Evolutionary conservation across 306 rosid species (phyloP), one percentile per base, ranked within the genome.

Genomic region (Cicer yamashitae): DNA sequence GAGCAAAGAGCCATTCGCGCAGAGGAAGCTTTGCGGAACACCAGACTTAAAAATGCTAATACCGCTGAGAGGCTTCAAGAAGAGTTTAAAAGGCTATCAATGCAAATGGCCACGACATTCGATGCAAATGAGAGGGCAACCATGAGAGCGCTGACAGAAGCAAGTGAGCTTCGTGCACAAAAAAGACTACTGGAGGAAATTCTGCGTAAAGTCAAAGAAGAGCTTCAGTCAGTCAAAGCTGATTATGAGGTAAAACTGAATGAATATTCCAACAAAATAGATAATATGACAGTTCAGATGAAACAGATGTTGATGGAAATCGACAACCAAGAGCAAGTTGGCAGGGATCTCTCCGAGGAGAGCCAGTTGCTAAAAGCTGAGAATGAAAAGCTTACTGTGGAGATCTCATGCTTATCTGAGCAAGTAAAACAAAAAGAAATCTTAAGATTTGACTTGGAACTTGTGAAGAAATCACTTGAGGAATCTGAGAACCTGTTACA

Each of bases 1-100:
- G 99, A 96, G 92, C 96, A 90, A 77, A 86, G 93, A 84, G 96
- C 98, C 74, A 90, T 96, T 80, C 90, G 74, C 70, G 99, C 97
- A 9, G 98, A 96, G 89, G 98, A 88, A 75, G 80, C 88, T 67
- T 76, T 92, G 86, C 84, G 91, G 41, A 84, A 84, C 84, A 90
- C 89, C 74, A 90, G 90, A 73, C 79, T 66, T 73, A 88, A 81
- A 84, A 92, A 88, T 83, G 96, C 91, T 10, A 82, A 70, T 81
- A 85, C 92, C 46, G 99, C 97, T 25, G 94, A 92, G 83, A 89
- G 82, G 82, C 91, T 96, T 73, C 98, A 96, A 80, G 97, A 92
- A 78, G 98, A 96, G 81, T 87, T 92, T 50, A 87, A 46, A 86
- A 84, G 86, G 83, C 97, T 96, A 20, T 89, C 98, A 8, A 58